Evolutionary conservation across 768 basidiomycete species (phyloP).

Genomic region (Lanmaoa rubissima): DNA sequence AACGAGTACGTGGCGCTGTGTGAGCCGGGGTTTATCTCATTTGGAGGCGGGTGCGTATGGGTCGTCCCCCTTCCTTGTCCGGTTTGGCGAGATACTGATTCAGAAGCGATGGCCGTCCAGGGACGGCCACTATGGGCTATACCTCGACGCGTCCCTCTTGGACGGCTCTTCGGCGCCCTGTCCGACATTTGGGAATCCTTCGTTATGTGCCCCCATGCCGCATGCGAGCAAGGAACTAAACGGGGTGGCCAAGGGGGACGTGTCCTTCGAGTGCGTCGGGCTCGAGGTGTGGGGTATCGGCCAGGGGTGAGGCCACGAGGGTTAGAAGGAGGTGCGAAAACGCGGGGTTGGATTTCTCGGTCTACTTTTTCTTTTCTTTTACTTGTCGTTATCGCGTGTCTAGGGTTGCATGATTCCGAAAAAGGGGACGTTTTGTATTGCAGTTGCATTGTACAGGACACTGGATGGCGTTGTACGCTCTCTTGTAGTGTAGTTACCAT

Average conservation of each 20-base stretch:
- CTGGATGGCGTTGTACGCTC: too few species aligned
- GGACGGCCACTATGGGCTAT: constrained; percentile 86
- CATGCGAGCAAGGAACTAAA: background rate
- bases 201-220: constrained; percentile 51
- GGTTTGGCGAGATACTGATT: background rate
- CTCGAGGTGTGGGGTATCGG: constrained; percentile 87
- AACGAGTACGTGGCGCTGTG: constrained; percentile 92
- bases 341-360: too few species aligned
- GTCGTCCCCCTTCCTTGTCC: background rate
- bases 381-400: too few species aligned
- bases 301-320: too few species aligned
- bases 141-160: constrained; percentile 77
- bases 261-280: constrained; percentile 86
- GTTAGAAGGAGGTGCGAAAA: too few species aligned
- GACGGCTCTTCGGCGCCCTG: constrained; percentile 84
- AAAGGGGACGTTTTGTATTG: too few species aligned
- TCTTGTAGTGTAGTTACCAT: too few species aligned
- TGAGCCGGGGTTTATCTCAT: constrained; percentile 75
- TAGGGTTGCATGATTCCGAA: too few species aligned
- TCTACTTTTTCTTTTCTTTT: too few species aligned
- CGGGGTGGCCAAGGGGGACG: constrained; percentile 39
- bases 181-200: constrained; percentile 85
- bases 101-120: constrained; percentile 33
- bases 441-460: too few species aligned
- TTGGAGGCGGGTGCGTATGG: constrained; percentile 82